phyloP scores from a whole-genome alignment of 352 stramenopile species.

The Phytopythium helicoides region DNA sequence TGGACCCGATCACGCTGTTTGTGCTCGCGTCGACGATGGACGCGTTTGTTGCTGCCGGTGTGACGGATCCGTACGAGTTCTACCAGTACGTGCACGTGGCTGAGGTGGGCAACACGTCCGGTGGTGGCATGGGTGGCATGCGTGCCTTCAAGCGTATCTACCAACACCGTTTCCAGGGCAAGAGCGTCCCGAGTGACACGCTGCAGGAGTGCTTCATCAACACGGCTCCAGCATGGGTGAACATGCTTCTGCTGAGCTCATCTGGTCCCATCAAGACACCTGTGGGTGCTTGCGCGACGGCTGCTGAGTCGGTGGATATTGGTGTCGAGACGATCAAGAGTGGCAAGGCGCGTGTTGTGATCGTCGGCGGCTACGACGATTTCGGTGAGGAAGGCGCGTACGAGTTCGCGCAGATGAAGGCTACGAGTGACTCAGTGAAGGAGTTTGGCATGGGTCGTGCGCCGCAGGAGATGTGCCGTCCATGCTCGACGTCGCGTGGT shows the following conservation, averaged over 20 bases:
- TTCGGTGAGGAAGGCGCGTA: constrained; percentile 84
- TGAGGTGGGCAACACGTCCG: constrained; percentile 83
- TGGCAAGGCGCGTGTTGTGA: constrained; percentile 80
- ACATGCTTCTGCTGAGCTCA: constrained; percentile 87
- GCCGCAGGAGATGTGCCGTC: constrained; percentile 81
- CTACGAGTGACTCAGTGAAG: constrained; percentile 84
- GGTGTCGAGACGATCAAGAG: constrained; percentile 88
- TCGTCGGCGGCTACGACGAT: constrained; percentile 86
- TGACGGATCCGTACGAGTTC: constrained; percentile 90
- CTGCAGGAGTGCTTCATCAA: constrained; percentile 90
- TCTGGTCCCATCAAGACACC: constrained; percentile 89
- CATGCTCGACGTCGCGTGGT: constrained; percentile 70
- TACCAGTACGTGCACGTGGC: constrained; percentile 91
- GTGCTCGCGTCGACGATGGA: constrained; percentile 77
- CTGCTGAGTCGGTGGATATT: constrained; percentile 86
- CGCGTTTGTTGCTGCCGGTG: constrained; percentile 67
- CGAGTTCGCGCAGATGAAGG: constrained; percentile 90
- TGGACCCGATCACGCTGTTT: constrained; percentile 83
- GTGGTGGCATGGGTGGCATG: constrained; percentile 83
- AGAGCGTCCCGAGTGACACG: constrained; percentile 72
- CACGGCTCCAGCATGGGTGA: constrained; percentile 86
- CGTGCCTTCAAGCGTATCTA: constrained; percentile 78
- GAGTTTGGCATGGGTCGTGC: constrained; percentile 75
- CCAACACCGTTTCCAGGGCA: constrained; percentile 61
- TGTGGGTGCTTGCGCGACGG: constrained; percentile 83